Base-by-base conservation (phyloP, 1,284 basidiomycete species). In the Sporisorium scitamineum region DNA sequence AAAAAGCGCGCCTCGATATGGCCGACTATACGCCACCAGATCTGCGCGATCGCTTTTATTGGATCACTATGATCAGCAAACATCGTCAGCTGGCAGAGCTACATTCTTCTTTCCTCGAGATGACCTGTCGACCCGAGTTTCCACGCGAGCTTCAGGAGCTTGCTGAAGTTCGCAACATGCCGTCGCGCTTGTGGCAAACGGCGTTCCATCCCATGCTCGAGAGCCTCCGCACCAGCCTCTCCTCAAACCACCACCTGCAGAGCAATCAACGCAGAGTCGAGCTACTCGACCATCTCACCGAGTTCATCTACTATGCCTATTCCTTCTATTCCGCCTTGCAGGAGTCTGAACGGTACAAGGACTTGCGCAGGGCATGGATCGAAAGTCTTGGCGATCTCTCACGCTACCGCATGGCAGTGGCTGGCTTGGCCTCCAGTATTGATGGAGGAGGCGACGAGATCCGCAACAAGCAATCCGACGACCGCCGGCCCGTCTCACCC, bases 311-410 rank as follows among this genome's bases (percentile, higher is more conserved):
- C 82, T 96, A 94, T 79, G 93, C 95, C 0, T 99, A 99, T 86
- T 91, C 91, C 0, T 96, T 95, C 82, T 98, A 98, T 87, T 92
- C 94, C 0, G 91, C 92, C 48, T 89, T 99, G 8, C 88, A 94
- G 59, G 96, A 98, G 82, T 92, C 95, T 81, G 90, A 90, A 20
- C 89, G 88, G 2, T 89, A 97, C 57, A 86, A 86, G 13, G 86
- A 87, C 10, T 95, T 95, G 87, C 90, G 91, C 64, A 88, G 90
- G 1, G 91, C 91, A 1, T 99, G 96, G 95, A 90, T 98, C 57
- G 95, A 99, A 85, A 94, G 95, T 6, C 90, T 99, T 14, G 96
- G 96, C 26, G 95, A 98, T 86, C 89, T 99, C 34, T 95, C 96
- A 0, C 89, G 95, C 29, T 98, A 97, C 85, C 90, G 93, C 54